These are phyloP conservation scores for Apiospora sp. DNA, from an alignment of 2,329 filamentous ascomycete genomes.

Conservation along the genomic window DNA sequence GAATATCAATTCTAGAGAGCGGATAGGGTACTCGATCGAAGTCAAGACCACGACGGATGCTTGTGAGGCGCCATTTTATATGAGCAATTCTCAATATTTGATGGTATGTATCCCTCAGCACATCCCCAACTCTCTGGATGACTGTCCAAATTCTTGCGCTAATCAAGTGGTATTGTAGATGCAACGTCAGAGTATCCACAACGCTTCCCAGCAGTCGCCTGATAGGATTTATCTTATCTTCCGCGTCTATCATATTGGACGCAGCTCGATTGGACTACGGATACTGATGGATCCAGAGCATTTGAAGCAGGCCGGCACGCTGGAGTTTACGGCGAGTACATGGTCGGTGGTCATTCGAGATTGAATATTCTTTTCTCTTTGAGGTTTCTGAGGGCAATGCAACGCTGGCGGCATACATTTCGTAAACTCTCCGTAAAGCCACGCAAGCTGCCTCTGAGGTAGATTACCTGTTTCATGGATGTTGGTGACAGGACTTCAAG, in stretches of 20 bases:
- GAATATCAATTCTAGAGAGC: conserved; percentile 25
- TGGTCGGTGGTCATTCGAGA: conserved; percentile 5
- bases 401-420: not conserved
- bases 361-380: not conserved
- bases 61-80: conserved; percentile 52
- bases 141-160: not conserved
- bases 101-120: conserved; percentile 41
- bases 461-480: no score
- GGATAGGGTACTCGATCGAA: conserved; percentile 55
- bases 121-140: conserved; percentile 13
- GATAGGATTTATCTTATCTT: conserved; percentile 50
- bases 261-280: conserved; percentile 40
- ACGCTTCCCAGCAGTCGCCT: conserved; percentile 23
- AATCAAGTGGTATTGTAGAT: conserved; percentile 35
- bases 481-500: no score
- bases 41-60: conserved; percentile 56
- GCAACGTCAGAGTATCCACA: conserved; percentile 28
- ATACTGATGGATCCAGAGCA: conserved; percentile 50
- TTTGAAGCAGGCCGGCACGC: conserved; percentile 29
- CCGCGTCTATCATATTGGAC: conserved; percentile 49
- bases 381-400: not conserved
- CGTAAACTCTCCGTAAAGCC: not conserved
- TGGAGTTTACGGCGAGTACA: not conserved
- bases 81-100: conserved; percentile 55
- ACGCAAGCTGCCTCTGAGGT: not conserved